Evolutionary conservation across 176 grass and related monocot genomes (phyloP).

Genomic region (Alopecurus myosuroides): DNA sequence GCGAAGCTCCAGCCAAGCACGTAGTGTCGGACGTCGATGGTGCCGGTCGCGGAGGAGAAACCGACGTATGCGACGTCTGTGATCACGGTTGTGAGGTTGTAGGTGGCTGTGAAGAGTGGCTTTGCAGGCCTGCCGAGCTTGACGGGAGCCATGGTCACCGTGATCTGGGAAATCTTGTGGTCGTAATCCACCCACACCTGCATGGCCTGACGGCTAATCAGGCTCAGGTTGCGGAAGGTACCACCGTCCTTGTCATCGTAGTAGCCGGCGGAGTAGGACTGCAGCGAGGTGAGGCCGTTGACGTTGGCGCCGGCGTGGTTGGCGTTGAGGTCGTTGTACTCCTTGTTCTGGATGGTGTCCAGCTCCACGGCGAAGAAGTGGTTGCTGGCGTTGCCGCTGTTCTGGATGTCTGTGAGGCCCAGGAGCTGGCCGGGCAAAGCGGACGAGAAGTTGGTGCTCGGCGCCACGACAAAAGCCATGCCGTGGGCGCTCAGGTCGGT

Average conservation of each 20-base stretch:
- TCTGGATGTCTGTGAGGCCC: background rate
- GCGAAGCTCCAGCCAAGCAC: background rate
- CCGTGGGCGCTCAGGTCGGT: background rate
- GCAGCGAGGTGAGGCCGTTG: background rate
- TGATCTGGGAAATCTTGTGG: background rate
- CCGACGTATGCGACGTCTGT: background rate
- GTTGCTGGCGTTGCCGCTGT: background rate
- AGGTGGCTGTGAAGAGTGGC: background rate
- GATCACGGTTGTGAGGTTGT: background rate
- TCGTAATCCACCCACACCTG: background rate
- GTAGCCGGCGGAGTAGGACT: background rate
- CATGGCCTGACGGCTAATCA: background rate
- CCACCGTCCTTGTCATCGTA: background rate
- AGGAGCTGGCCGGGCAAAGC: background rate
- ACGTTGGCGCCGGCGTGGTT: background rate
- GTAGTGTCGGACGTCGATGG: background rate
- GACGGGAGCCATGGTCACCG: background rate
- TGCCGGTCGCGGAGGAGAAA: background rate
- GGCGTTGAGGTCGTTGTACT: background rate
- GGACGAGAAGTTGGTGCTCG: background rate
- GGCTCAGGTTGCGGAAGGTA: background rate
- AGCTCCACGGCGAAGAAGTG: background rate
- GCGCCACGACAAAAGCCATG: background rate
- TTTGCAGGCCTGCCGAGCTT: background rate
- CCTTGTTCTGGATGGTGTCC: background rate